Conservation (phyloP, 116 monocot genomes). For the Dioscorea cayenensis region DNA sequence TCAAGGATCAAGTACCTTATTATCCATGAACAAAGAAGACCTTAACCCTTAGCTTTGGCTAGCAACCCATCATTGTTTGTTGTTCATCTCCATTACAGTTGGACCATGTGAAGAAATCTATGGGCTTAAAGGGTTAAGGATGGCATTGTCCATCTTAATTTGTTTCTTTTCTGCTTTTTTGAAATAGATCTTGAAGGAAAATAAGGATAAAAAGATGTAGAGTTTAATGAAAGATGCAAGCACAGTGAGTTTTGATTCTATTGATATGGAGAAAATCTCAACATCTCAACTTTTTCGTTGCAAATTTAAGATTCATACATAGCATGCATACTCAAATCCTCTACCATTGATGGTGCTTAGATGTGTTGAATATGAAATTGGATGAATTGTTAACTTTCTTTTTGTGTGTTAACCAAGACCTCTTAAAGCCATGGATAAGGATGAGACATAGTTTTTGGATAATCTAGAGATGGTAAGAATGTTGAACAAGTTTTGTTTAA, state of each 20-base stretch:
- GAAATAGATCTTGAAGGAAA: constrained; percentile 77
- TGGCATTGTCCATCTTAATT: constrained; percentile 59
- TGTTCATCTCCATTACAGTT: constrained; percentile 32
- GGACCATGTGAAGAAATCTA: constrained; percentile 52
- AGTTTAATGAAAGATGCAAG: constrained; percentile 91
- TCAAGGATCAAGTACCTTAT: too few species aligned
- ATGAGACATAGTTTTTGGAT: constrained; percentile 91
- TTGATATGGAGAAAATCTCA: background rate
- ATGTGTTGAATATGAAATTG: too few species aligned
- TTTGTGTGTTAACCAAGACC: constrained; percentile 44
- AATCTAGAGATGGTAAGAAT: constrained; percentile 71
- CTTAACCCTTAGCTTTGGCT: constrained; percentile 1
- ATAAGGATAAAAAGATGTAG: constrained; percentile 89
- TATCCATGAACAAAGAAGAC: too few species aligned
- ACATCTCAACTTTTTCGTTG: too few species aligned
- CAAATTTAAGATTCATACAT: too few species aligned
- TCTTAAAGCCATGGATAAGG: constrained; percentile 93
- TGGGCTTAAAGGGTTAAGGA: constrained; percentile 82
- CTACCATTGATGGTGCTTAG: too few species aligned
- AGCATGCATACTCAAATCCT: too few species aligned
- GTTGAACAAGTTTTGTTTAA: background rate
- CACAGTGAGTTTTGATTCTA: constrained; percentile 51
- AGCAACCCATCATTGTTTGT: background rate
- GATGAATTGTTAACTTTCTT: background rate
- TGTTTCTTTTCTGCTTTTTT: background rate